Conservation (phyloP, 2,329 filamentous ascomycete species). For the Aspergillus neoniger region DNA sequence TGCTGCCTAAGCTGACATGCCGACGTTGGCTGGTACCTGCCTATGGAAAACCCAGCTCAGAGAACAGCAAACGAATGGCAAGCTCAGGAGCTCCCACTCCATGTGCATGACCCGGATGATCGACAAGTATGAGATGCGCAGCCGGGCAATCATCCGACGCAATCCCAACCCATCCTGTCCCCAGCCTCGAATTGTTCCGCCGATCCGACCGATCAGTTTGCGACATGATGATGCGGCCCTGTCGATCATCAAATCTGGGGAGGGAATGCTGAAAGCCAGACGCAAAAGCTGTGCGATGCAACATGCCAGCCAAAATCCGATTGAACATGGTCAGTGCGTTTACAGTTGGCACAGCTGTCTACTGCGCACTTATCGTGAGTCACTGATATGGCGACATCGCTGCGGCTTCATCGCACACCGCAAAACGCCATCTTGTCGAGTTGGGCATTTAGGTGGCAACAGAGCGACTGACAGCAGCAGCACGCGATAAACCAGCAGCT, state of each 20-base stretch:
- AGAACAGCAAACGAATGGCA: neutral
- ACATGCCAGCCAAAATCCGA: too few relatives aligned
- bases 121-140: neutral
- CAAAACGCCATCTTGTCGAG: neutral
- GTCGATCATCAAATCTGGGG: neutral
- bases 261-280: neutral
- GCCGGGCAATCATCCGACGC: neutral
- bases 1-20: neutral
- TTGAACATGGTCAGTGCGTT: neutral
- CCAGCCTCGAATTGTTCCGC: neutral
- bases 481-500: neutral
- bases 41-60: neutral
- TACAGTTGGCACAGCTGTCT: neutral
- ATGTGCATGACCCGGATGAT: neutral
- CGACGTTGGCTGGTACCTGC: neutral
- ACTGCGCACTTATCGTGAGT: neutral
- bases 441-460: neutral
- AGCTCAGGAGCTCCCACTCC: neutral
- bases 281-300: too few relatives aligned
- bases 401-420: too few relatives aligned
- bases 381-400: too few relatives aligned
- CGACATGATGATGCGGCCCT: neutral
- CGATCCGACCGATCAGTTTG: neutral
- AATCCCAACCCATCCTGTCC: neutral
- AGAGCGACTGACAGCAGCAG: neutral